Conservation (phyloP, 805 yeast species). For the Wickerhamiella bombiphila region DNA sequence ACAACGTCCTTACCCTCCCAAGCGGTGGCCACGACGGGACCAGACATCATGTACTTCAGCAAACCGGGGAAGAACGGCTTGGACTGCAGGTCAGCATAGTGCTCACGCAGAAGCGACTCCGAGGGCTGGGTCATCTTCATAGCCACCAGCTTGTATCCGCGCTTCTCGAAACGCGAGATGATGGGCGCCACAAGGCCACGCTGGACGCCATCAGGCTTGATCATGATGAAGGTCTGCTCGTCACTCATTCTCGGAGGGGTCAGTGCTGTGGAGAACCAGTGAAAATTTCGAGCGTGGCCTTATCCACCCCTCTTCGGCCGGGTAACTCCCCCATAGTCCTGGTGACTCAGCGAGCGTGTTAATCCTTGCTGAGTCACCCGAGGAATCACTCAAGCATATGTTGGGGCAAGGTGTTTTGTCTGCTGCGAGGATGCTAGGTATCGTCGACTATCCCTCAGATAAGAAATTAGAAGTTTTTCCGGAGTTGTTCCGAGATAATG, state of each 20-base stretch:
- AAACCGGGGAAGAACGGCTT: slow-evolving; percentile 98
- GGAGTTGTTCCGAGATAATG: no score
- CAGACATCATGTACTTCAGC: slow-evolving; percentile 91
- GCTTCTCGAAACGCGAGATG: slow-evolving; percentile 84
- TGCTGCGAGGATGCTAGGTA: no score
- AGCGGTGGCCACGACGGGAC: slow-evolving; percentile 97
- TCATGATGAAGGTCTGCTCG: slow-evolving; percentile 22
- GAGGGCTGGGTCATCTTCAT: slow-evolving; percentile 82
- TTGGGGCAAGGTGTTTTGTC: no score
- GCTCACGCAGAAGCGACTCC: slow-evolving; percentile 76
- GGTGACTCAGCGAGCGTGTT: no score
- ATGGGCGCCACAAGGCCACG: slow-evolving; percentile 89
- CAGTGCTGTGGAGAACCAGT: not conserved
- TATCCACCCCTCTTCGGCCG: no score
- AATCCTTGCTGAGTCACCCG: no score
- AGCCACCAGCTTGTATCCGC: slow-evolving; percentile 96
- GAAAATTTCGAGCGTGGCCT: slow-evolving; percentile 1
- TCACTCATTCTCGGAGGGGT: slow-evolving; percentile 14
- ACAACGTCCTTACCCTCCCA: slow-evolving; percentile 99
- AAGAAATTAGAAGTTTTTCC: no score
- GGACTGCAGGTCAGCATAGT: slow-evolving; percentile 86
- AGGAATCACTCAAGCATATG: no score
- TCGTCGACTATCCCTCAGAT: no score
- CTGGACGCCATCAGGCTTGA: slow-evolving; percentile 97
- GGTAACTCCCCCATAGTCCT: no score